Base-by-base conservation (phyloP, 2,329 filamentous ascomycete species). In the Colletotrichum sp. region DNA sequence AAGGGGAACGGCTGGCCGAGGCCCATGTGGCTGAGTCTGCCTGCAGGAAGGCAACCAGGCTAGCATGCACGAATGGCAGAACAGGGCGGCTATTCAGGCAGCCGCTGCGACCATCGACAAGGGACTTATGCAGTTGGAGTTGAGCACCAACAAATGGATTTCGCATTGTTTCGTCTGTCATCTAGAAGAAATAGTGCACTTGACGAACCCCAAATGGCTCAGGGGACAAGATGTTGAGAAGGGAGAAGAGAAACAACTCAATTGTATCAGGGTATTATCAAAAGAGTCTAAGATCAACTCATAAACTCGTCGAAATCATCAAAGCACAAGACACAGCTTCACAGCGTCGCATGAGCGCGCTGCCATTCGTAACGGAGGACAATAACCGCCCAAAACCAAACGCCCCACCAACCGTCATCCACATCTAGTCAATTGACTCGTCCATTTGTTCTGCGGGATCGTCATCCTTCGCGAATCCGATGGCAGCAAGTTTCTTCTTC, bases 401-500 rank as follows among this genome's bases (percentile, higher is more conserved):
- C 66, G 68, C 68, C 57, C 26, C 18, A n/a, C n/a, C n/a, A n/a
- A n/a, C n/a, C n/a, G n/a, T n/a, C n/a, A n/a, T n/a, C 8, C 18
- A 34, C n/a, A 9, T 28, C 48, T 71, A 74, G 14, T 21, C 48
- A 2, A 7, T 4, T 1, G 59, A 60, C 48, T 74, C 61, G 14
- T 69, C 65, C 70, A 74, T 74, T 13, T 52, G 26, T 10, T n/a
- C n/a, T n/a, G n/a, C n/a, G n/a, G n/a, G n/a, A n/a, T n/a, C n/a
- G n/a, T n/a, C n/a, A n/a, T n/a, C n/a, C n/a, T n/a, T n/a, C n/a
- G n/a, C n/a, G n/a, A n/a, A n/a, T n/a, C n/a, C n/a, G n/a, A n/a
- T 76, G 8, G 66, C 60, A 1, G 74, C 74, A 3, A 76, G 60
- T 1, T 24, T 71, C 66, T 74, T 74, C 43, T 76, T 76, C 14